A percentile compares a stretch with the other conserved stretches of the same genome.
Evolutionary conservation across 306 rosid species (phyloP).

Genomic region (Cucurbita argyrosperma): DNA sequence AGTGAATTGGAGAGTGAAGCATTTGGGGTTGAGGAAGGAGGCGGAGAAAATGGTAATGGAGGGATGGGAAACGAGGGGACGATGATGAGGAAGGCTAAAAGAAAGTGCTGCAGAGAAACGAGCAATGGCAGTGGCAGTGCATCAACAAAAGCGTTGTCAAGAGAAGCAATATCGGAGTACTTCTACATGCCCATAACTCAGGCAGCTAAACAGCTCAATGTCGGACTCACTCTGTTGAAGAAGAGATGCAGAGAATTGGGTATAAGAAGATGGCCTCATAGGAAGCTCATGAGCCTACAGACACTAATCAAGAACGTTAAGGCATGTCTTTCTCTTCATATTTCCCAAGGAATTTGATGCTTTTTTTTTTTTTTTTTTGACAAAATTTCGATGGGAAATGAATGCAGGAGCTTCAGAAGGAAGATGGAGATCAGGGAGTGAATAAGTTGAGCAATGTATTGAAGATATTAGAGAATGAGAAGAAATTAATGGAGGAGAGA

Average conservation of each 20-base stretch:
- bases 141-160: constrained; percentile 26
- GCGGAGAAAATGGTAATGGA: not conserved
- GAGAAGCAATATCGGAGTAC: constrained; percentile 34
- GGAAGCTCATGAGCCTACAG: constrained; percentile 75
- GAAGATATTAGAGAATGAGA: constrained; percentile 50
- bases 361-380: no score
- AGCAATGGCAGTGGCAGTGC: not conserved
- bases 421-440: constrained; percentile 25
- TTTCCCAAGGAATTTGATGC: no score
- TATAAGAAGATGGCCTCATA: constrained; percentile 77
- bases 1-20: not conserved
- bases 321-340: constrained; percentile 14
- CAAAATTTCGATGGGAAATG: no score
- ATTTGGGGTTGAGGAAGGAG: not conserved
- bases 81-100: not conserved
- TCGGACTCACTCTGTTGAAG: constrained; percentile 66
- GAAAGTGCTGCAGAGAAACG: not conserved
- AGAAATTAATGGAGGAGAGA: constrained; percentile 53
- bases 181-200: constrained; percentile 74
- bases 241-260: constrained; percentile 82
- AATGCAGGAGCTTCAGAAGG: constrained; percentile 21
- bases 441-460: constrained; percentile 33
- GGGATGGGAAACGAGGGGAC: not conserved
- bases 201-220: constrained; percentile 64
- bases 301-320: constrained; percentile 53